A percentile compares a stretch with the other conserved stretches of the same genome.
These are phyloP conservation scores for Oenanthe javanica DNA, from an alignment of 140 eudicot genomes.

Conservation along the genomic window DNA sequence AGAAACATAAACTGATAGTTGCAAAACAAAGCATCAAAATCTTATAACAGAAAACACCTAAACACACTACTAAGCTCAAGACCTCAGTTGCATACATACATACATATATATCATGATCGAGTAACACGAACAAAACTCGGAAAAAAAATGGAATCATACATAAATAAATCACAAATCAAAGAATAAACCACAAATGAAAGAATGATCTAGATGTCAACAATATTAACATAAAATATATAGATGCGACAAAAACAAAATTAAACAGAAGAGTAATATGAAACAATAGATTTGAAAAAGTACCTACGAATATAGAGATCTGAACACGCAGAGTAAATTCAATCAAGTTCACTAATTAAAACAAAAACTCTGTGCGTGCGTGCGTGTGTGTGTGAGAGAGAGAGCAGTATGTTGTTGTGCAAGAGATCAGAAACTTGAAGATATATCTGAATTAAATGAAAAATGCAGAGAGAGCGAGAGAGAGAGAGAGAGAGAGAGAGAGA, in stretches of 20 bases:
- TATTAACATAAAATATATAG: not conserved
- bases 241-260: not conserved
- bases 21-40: not conserved
- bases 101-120: not conserved
- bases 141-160: not conserved
- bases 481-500: too few relatives aligned
- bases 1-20: not conserved
- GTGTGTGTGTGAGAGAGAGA: too few relatives aligned
- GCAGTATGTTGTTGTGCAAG: not conserved
- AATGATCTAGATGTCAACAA: not conserved
- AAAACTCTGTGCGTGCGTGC: not conserved
- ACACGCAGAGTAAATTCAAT: not conserved
- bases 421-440: not conserved
- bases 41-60: not conserved
- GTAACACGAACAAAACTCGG: not conserved
- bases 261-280: not conserved
- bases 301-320: not conserved
- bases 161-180: not conserved
- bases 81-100: not conserved
- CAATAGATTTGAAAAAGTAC: not conserved
- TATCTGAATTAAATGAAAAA: not conserved
- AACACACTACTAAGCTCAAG: not conserved
- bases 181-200: too few relatives aligned
- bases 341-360: not conserved
- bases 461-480: too few relatives aligned